These are phyloP conservation scores for Phyllosticta citribraziliensis DNA, from an alignment of 2,329 filamentous ascomycete genomes.

Conservation along the genomic window DNA sequence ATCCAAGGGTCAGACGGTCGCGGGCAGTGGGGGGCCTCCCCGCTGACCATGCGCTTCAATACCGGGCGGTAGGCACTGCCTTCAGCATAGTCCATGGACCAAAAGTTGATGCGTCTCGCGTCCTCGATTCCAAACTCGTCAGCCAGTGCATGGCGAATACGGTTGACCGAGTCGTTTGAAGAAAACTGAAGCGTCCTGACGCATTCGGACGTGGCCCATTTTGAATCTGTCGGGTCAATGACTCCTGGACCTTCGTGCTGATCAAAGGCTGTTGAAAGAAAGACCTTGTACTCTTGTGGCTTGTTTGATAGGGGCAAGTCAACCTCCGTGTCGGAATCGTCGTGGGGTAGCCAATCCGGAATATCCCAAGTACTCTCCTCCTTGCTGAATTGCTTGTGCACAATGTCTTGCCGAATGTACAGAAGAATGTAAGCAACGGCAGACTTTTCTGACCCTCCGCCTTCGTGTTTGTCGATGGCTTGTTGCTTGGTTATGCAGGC, in stretches of 20 bases:
- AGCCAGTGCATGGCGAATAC: background rate
- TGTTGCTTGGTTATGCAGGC: constrained; percentile 47
- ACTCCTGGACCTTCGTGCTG: constrained; percentile 28
- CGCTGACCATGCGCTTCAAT: background rate
- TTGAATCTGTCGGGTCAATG: constrained; percentile 24
- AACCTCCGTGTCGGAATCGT: constrained; percentile 11
- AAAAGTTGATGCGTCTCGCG: constrained; percentile 30
- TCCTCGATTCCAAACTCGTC: constrained; percentile 21
- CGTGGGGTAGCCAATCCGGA: constrained; percentile 26
- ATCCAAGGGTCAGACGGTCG: background rate
- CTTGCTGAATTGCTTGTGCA: constrained; percentile 27
- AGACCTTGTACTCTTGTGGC: constrained; percentile 20
- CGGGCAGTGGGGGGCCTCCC: background rate
- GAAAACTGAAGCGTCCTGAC: background rate
- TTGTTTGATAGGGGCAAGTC: background rate
- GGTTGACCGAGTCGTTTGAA: constrained; percentile 1
- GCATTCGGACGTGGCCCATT: constrained; percentile 10
- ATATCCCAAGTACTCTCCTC: constrained; percentile 39
- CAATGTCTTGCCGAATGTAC: constrained; percentile 45
- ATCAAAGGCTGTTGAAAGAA: constrained; percentile 25
- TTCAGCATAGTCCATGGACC: constrained; percentile 25
- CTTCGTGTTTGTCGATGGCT: constrained; percentile 43
- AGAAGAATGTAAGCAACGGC: constrained; percentile 44
- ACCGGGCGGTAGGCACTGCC: constrained; percentile 22
- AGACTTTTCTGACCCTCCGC: constrained; percentile 23